Evolutionary conservation across 176 grass and related monocot genomes (phyloP).

Genomic region (Oryza punctata): DNA sequence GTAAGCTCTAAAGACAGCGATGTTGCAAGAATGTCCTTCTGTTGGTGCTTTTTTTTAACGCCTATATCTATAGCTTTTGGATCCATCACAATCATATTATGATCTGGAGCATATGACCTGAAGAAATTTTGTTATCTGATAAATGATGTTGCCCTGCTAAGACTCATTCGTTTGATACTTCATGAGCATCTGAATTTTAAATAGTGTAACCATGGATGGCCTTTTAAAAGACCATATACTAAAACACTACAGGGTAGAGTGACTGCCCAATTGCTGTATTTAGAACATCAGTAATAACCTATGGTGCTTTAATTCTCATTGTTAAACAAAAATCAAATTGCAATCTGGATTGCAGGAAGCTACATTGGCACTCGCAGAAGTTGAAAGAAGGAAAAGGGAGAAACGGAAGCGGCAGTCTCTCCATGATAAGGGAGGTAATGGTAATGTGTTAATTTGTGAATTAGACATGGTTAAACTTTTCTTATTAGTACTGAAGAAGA

Average conservation of each 20-base stretch:
- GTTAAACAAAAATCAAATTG: slow-evolving; percentile 19
- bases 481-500: not conserved
- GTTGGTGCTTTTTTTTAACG: not conserved
- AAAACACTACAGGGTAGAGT: not conserved
- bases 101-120: slow-evolving; percentile 18
- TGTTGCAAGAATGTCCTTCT: not conserved
- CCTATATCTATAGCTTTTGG: slow-evolving; percentile 9
- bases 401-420: slow-evolving; percentile 57
- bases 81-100: slow-evolving; percentile 14
- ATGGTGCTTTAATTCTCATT: slow-evolving; percentile 6
- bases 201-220: not conserved
- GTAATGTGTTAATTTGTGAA: slow-evolving; percentile 39
- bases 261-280: not conserved
- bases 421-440: slow-evolving; percentile 53
- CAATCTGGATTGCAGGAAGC: slow-evolving; percentile 65
- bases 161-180: slow-evolving; percentile 14
- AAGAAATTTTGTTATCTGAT: slow-evolving; percentile 12
- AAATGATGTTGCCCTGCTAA: not conserved
- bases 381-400: slow-evolving; percentile 82
- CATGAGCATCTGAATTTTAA: slow-evolving; percentile 2
- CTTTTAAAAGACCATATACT: not conserved
- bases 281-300: not conserved
- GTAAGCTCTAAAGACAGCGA: not conserved
- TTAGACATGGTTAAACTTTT: slow-evolving; percentile 5
- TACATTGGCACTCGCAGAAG: slow-evolving; percentile 71